phyloP scores from a whole-genome alignment of 1,139 yeast genomes.

The Pichia sp. region DNA sequence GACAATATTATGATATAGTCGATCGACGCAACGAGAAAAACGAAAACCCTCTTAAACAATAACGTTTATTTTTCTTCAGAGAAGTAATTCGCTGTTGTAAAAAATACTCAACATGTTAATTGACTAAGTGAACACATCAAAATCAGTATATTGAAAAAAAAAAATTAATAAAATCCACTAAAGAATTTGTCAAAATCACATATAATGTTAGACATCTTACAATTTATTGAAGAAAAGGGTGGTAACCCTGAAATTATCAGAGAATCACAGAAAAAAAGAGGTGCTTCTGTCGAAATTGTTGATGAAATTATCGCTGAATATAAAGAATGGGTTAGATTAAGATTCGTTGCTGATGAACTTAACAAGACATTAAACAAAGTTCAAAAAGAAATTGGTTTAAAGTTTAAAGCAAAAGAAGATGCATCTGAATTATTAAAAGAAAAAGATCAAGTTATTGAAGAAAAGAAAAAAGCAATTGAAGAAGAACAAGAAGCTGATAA shows the following conservation, averaged over 20 bases:
- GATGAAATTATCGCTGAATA: conserved; percentile 91
- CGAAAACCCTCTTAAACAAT: too few relatives aligned
- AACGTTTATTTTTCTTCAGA: too few relatives aligned
- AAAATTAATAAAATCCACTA: too few relatives aligned
- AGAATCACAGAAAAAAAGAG: conserved; percentile 88
- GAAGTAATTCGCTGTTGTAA: too few relatives aligned
- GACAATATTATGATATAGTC: too few relatives aligned
- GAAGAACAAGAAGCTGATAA: conserved; percentile 77
- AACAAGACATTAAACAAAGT: conserved; percentile 82
- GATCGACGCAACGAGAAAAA: too few relatives aligned
- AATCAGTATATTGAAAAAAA: too few relatives aligned
- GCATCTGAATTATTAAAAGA: conserved; percentile 75
- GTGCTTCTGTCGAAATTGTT: conserved; percentile 87
- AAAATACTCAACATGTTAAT: too few relatives aligned
- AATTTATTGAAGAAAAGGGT: conserved; percentile 92
- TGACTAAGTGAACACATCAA: too few relatives aligned
- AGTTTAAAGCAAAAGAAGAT: conserved; percentile 92
- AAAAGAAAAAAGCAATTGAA: conserved; percentile 61
- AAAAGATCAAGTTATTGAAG: conserved; percentile 66
- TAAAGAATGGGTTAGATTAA: conserved; percentile 86
- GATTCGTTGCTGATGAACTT: conserved; percentile 85
- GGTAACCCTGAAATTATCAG: conserved; percentile 89
- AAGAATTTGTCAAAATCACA: too few relatives aligned
- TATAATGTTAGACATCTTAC: conserved; percentile 83
- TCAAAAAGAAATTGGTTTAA: conserved; percentile 88